phyloP scores from a whole-genome alignment of 441 rosid species.

The Raphanus hybrid region DNA sequence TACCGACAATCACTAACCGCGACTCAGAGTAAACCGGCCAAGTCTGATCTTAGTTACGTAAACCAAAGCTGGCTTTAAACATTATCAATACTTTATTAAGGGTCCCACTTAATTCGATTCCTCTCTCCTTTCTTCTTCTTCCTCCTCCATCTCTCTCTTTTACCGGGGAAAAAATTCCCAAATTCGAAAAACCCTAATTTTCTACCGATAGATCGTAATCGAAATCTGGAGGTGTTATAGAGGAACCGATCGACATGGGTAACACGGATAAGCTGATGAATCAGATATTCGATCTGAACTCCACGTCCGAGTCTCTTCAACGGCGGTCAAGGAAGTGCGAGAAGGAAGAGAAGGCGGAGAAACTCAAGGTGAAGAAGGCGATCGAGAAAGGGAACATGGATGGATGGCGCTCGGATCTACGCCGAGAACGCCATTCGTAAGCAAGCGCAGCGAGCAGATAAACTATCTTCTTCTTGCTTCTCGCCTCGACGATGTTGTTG shows the following conservation, averaged over 20 bases:
- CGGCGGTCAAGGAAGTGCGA: constrained; percentile 53
- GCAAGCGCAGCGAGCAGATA: no score
- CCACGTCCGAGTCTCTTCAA: constrained; percentile 85
- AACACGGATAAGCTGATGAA: constrained; percentile 61
- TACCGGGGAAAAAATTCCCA: constrained; percentile 12
- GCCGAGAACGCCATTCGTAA: no score
- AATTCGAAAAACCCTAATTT: constrained; percentile 28
- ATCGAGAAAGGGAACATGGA: no score
- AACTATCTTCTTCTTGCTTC: constrained; percentile 42
- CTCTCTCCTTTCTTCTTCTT: constrained; percentile 1
- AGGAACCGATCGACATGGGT: constrained; percentile 55
- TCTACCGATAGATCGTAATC: background rate
- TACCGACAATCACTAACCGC: constrained; percentile 16
- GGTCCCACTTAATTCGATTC: background rate
- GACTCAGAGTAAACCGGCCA: constrained; percentile 18
- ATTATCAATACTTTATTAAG: background rate
- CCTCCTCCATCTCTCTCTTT: background rate
- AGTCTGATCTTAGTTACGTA: constrained; percentile 5
- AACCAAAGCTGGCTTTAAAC: constrained; percentile 30
- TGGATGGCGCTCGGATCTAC: no score
- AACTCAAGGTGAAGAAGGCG: no score
- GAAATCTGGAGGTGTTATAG: background rate
- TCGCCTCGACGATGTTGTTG: constrained; percentile 88
- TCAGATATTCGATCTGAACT: constrained; percentile 94
- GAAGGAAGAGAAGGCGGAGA: constrained; percentile 57